phyloP scores from a whole-genome alignment of 129 eudicot genomes.

The Deinandra increscens region DNA sequence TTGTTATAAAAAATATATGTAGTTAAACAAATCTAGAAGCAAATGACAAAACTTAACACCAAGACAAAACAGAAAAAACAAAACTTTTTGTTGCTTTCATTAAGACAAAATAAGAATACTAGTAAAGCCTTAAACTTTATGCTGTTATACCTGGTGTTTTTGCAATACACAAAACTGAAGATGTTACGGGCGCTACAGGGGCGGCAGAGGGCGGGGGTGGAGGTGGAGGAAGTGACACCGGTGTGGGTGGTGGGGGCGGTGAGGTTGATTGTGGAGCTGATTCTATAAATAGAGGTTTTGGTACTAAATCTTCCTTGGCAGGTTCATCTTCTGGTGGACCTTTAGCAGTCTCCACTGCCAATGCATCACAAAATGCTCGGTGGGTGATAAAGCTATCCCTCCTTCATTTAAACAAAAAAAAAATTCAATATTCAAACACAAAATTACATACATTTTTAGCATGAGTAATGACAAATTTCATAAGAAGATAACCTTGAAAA shows the following conservation, averaged over 20 bases:
- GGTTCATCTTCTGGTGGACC: constrained; percentile 40
- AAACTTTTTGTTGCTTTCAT: constrained; percentile 23
- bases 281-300: constrained; percentile 37
- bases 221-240: constrained; percentile 26
- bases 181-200: constrained; percentile 35
- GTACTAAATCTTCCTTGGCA: constrained; percentile 42
- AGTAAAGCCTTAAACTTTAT: background rate
- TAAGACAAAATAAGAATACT: constrained; percentile 19
- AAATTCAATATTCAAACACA: constrained; percentile 16
- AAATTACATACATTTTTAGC: background rate
- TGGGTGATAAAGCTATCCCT: constrained; percentile 96
- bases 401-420: constrained; percentile 44
- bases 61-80: constrained; percentile 32
- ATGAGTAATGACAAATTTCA: constrained; percentile 8
- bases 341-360: constrained; percentile 73
- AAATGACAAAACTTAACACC: constrained; percentile 53
- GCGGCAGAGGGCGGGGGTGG: constrained; percentile 34
- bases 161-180: constrained; percentile 43
- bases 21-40: constrained; percentile 38
- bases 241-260: constrained; percentile 41
- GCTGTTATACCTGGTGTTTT: constrained; percentile 60
- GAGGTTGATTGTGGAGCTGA: constrained; percentile 34
- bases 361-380: constrained; percentile 90
- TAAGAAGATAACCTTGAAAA: constrained; percentile 70
- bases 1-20: background rate